phyloP scores from a whole-genome alignment of 208 protist species.

The Trypanosoma scelopori region DNA sequence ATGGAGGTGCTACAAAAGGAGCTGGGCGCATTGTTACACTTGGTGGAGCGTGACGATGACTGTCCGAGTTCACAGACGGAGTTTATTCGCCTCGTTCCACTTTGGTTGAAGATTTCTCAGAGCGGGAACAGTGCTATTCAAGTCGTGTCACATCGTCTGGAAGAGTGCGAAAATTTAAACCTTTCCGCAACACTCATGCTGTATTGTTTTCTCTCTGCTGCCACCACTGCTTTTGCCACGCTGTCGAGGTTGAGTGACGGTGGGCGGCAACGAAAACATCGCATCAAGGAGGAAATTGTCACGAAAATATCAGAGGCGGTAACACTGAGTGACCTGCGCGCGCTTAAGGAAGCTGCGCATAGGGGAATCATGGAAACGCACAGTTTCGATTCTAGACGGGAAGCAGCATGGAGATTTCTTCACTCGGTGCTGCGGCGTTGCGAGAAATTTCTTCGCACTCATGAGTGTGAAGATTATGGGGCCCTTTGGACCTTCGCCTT shows the following conservation, averaged over 20 bases:
- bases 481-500: slow-evolving; percentile 15
- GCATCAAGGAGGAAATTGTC: slow-evolving; percentile 1
- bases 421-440: background rate
- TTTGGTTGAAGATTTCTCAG: background rate
- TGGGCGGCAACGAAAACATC: background rate
- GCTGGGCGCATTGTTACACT: background rate
- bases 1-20: background rate
- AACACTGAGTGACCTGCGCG: slow-evolving; percentile 3
- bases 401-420: slow-evolving; percentile 1
- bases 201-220: slow-evolving; percentile 16
- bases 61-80: background rate
- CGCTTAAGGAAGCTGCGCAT: slow-evolving; percentile 8
- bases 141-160: background rate
- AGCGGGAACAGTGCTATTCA: background rate
- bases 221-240: background rate
- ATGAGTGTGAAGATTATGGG: slow-evolving; percentile 7
- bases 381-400: background rate
- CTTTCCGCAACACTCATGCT: slow-evolving; percentile 7
- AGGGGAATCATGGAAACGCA: slow-evolving; percentile 4
- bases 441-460: slow-evolving; percentile 19
- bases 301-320: background rate
- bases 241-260: background rate
- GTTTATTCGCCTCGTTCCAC: background rate
- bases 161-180: background rate
- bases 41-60: background rate